These are phyloP conservation scores for Aspergillus udagawae DNA, from an alignment of 2,329 filamentous ascomycete species.

Conservation along the genomic window DNA sequence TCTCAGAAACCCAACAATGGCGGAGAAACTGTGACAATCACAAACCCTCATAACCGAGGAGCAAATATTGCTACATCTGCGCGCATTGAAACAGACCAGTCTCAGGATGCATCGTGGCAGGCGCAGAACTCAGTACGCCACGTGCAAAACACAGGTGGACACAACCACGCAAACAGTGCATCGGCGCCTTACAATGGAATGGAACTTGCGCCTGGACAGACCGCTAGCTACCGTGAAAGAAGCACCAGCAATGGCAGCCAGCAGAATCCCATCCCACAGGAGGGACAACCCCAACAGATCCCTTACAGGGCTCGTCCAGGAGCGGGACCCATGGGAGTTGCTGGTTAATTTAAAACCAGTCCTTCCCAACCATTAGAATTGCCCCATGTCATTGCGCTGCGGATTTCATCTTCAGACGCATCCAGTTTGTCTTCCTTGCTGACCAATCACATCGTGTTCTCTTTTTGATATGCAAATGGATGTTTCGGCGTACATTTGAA, in stretches of 20 bases:
- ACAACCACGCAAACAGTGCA: conserved; percentile 28
- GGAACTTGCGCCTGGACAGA: conserved; percentile 24
- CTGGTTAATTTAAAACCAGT: conserved; percentile 22
- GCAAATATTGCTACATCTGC: conserved; percentile 50
- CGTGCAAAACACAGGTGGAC: conserved; percentile 49
- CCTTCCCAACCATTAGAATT: conserved; percentile 9
- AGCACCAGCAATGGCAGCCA: conserved; percentile 35
- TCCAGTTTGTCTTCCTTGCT: conserved; percentile 3
- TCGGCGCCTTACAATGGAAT: conserved; percentile 15
- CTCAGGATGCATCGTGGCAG: conserved; percentile 66
- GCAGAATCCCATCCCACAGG: conserved; percentile 20
- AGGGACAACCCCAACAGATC: conserved; percentile 30
- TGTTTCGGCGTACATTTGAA: conserved; percentile 17
- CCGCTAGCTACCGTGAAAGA: conserved; percentile 30
- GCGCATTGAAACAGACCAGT: conserved; percentile 80
- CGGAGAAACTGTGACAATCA: conserved; percentile 50
- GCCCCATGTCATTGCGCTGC: conserved; percentile 7
- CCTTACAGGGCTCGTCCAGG: conserved; percentile 36
- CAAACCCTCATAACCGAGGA: conserved; percentile 35
- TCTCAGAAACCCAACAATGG: conserved; percentile 51
- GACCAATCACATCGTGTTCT: conserved; percentile 1
- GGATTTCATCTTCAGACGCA: conserved; percentile 9
- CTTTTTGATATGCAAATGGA: conserved; percentile 8
- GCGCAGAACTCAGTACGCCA: conserved; percentile 81
- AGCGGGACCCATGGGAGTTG: conserved; percentile 38